A percentile compares a stretch with the other conserved stretches of the same genome.
Conservation (phyloP, 495 filamentous ascomycete species). For the Penicillium ucsense region DNA sequence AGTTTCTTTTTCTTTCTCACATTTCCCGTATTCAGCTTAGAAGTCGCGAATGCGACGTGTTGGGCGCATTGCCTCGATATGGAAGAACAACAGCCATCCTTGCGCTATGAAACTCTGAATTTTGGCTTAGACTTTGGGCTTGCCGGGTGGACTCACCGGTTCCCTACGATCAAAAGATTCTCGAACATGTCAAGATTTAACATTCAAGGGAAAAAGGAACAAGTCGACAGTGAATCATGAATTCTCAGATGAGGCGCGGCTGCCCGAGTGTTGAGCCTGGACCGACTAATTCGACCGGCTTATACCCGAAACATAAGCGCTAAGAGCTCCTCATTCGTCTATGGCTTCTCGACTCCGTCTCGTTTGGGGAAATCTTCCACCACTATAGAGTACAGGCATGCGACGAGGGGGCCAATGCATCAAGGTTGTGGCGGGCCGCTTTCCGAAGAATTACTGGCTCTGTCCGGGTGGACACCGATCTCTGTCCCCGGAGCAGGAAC, state of each 20-base stretch:
- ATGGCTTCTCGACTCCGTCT: neutral
- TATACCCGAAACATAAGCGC: neutral
- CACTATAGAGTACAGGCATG: neutral
- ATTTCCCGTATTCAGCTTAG: neutral
- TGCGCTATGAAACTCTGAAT: too few relatives aligned
- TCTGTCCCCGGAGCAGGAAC: neutral
- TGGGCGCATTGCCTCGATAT: too few relatives aligned
- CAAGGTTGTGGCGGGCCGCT: neutral
- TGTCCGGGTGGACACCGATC: neutral
- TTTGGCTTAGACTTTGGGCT: too few relatives aligned
- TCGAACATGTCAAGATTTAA: too few relatives aligned
- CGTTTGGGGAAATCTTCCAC: neutral
- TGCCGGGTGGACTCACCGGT: too few relatives aligned
- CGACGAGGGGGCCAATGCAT: neutral
- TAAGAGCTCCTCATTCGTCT: neutral
- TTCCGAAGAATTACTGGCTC: neutral
- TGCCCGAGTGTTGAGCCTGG: too few relatives aligned
- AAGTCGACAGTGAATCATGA: too few relatives aligned
- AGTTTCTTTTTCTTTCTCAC: too few relatives aligned
- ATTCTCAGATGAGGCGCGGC: too few relatives aligned
- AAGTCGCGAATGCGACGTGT: constrained; percentile 3
- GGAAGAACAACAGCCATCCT: too few relatives aligned
- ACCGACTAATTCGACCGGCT: neutral
- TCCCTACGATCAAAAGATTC: too few relatives aligned
- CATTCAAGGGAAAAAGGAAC: too few relatives aligned